Percentiles rank a stretch among this genome's conserved stretches.
Evolutionary conservation across 192 early-diverging fungal species (phyloP).

Genomic region (Dissophora ornata): DNA sequence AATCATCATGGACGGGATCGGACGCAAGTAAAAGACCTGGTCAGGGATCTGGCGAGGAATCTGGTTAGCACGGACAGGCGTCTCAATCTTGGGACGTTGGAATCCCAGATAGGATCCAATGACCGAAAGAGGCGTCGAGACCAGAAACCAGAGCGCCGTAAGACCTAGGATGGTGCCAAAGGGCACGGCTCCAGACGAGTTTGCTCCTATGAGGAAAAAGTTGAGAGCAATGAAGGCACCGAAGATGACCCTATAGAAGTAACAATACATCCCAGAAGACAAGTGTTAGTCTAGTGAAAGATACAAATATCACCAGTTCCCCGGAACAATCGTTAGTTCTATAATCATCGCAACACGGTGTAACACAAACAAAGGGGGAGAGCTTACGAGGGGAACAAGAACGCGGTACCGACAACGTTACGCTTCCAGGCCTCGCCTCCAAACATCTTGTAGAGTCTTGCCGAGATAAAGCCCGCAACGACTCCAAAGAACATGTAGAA

Average conservation of each 20-base stretch:
- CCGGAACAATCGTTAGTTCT: no score
- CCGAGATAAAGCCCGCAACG: constrained; percentile 90
- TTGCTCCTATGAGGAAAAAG: constrained; percentile 82
- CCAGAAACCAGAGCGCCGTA: constrained; percentile 81
- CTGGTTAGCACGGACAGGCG: constrained; percentile 90
- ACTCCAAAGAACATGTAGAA: constrained; percentile 91
- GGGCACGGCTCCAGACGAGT: constrained; percentile 91
- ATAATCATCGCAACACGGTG: not conserved
- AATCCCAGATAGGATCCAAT: constrained; percentile 81
- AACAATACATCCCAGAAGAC: no score
- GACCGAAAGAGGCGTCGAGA: constrained; percentile 87
- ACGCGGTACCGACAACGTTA: constrained; percentile 84
- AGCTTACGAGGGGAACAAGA: constrained; percentile 82
- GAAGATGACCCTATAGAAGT: constrained; percentile 67
- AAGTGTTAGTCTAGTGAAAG: no score
- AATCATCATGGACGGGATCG: constrained; percentile 77
- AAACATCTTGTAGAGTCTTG: constrained; percentile 93
- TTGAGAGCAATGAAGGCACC: constrained; percentile 78
- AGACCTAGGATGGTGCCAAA: constrained; percentile 87
- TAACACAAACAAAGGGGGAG: not conserved
- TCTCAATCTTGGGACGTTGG: constrained; percentile 73
- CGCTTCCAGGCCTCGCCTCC: constrained; percentile 88
- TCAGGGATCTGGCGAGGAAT: constrained; percentile 96
- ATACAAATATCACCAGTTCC: no score
- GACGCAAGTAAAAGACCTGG: constrained; percentile 81